A percentile compares a stretch with the other conserved stretches of the same genome.
phyloP scores from a whole-genome alignment of 306 rosid species.

The Vicia faba region DNA sequence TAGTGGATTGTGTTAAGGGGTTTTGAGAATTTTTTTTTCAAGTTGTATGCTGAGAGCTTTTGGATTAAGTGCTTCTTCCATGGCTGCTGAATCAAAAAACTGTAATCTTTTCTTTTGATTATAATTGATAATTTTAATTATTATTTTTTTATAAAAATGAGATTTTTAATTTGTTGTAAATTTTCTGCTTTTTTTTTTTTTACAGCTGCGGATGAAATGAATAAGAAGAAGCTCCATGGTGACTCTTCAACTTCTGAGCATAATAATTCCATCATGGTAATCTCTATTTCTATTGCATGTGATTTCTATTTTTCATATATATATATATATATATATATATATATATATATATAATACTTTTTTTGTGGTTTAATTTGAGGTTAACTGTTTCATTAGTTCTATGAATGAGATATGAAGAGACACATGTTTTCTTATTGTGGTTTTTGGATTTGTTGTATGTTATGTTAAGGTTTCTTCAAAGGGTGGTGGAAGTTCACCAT shows the following conservation, averaged over 20 bases:
- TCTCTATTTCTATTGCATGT: slow-evolving; percentile 32
- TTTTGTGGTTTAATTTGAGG: slow-evolving; percentile 14
- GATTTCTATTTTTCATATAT: not conserved
- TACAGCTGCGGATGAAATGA: slow-evolving; percentile 53
- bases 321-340: not conserved
- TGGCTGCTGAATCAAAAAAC: slow-evolving; percentile 52
- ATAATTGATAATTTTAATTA: not conserved
- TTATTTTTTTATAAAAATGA: not conserved
- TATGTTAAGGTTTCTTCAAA: slow-evolving; percentile 52
- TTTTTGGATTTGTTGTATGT: slow-evolving; percentile 25
- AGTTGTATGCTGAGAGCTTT: slow-evolving; percentile 25
- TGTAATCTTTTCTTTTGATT: slow-evolving; percentile 36
- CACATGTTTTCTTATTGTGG: slow-evolving; percentile 20
- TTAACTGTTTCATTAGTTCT: slow-evolving; percentile 45
- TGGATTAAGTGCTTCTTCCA: slow-evolving; percentile 36
- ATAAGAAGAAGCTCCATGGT: slow-evolving; percentile 42
- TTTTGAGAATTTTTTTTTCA: slow-evolving; percentile 32
- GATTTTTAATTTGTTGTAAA: slow-evolving; percentile 29
- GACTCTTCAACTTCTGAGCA: slow-evolving; percentile 44
- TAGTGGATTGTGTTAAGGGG: slow-evolving; percentile 22
- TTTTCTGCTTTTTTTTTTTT: slow-evolving; percentile 25
- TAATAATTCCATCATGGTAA: slow-evolving; percentile 49
- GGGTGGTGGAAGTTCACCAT: slow-evolving; percentile 61
- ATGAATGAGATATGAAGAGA: not conserved
- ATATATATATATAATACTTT: not conserved